phyloP scores from a whole-genome alignment of 1,284 basidiomycete genomes.

The Irpex rosettiformis region DNA sequence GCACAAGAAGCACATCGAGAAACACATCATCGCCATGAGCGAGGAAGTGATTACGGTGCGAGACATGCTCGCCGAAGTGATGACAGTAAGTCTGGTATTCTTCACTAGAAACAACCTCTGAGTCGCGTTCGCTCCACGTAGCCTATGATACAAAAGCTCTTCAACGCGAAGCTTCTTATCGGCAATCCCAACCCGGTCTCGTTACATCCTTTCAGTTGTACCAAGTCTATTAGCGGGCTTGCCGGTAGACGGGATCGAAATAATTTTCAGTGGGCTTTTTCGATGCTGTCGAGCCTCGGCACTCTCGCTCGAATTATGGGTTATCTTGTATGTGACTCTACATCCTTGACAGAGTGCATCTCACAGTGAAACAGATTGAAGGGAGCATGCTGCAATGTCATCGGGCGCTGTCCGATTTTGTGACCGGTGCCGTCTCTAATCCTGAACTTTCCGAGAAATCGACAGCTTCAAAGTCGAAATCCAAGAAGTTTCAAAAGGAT shows the following conservation, averaged over 20 bases:
- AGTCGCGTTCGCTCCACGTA: constrained; percentile 11
- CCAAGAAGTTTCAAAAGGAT: constrained; percentile 46
- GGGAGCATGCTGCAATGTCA: constrained; percentile 81
- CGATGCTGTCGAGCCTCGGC: constrained; percentile 23
- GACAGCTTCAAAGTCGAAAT: constrained; percentile 39
- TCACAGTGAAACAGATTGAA: constrained; percentile 56
- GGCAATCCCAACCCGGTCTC: constrained; percentile 37
- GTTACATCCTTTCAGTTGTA: constrained; percentile 55
- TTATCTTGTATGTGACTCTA: constrained; percentile 57
- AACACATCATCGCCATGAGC: constrained; percentile 72
- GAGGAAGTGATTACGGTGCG: constrained; percentile 55
- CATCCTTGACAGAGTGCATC: neutral
- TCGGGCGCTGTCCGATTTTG: constrained; percentile 48
- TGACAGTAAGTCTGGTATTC: constrained; percentile 77
- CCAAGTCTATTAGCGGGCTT: constrained; percentile 35
- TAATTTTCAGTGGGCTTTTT: constrained; percentile 20
- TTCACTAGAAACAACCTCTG: no score
- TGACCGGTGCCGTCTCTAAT: constrained; percentile 29
- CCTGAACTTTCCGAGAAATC: constrained; percentile 26
- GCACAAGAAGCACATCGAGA: constrained; percentile 79
- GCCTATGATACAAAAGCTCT: constrained; percentile 30
- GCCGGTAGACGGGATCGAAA: constrained; percentile 29
- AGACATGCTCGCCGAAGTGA: constrained; percentile 58
- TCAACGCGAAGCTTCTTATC: constrained; percentile 23
- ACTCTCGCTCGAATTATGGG: constrained; percentile 76